Evolutionary conservation across 805 yeast species (phyloP).

Genomic region (Nakazawaea populi): DNA sequence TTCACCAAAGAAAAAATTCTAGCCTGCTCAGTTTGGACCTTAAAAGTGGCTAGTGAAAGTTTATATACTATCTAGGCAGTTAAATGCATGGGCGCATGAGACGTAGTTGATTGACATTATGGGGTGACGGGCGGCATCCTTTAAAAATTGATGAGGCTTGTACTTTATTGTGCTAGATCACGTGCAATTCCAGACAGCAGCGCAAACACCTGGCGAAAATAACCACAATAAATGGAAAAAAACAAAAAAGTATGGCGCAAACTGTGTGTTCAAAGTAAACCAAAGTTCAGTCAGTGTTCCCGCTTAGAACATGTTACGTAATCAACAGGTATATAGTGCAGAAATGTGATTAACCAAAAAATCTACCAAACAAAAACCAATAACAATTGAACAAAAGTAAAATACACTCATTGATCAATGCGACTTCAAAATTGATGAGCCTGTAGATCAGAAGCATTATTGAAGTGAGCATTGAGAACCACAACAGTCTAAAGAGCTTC

Average conservation of each 20-base stretch:
- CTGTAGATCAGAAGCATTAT: constrained; percentile 21
- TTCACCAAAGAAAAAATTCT: not conserved
- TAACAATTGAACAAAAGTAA: constrained; percentile 12
- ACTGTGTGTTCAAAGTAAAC: not conserved
- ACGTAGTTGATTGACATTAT: not conserved
- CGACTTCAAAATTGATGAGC: constrained; percentile 18
- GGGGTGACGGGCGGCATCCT: not conserved
- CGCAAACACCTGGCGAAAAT: not conserved
- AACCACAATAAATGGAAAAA: not conserved
- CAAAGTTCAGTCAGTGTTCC: not conserved
- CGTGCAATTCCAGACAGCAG: not conserved
- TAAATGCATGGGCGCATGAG: not conserved
- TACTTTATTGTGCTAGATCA: not conserved
- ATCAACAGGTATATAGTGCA: no score
- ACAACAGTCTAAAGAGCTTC: constrained; percentile 9
- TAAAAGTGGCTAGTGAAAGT: not conserved
- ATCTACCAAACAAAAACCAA: not conserved
- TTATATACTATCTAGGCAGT: not conserved
- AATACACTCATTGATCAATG: constrained; percentile 13
- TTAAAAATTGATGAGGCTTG: not conserved
- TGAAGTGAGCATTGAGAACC: constrained; percentile 4
- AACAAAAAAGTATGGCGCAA: not conserved
- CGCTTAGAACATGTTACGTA: no score
- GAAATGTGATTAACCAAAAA: not conserved
- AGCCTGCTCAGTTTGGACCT: not conserved